Evolutionary conservation across 371 early-diverging fungal genomes (phyloP), one percentile per base, ranked within the genome.

Genomic region (Saksenaea oblongispora): DNA sequence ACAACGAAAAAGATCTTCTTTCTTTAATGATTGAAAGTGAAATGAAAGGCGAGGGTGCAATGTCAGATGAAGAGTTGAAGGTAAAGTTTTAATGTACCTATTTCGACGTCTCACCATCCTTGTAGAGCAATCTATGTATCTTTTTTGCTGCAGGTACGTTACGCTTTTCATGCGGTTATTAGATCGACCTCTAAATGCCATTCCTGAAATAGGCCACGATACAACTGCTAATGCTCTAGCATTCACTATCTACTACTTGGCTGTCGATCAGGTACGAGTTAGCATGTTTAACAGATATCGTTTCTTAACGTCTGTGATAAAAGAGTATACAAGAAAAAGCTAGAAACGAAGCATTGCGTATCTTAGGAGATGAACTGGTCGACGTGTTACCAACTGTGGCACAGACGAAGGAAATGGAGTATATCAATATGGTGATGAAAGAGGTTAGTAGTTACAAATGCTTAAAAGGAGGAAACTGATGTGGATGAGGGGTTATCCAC

Each of bases 21-120:
- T 77, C 86, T 0, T 65, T 87, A 67, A 82, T 87, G 85, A 73
- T 86, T 41, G 80, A 83, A 63, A 67, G 74, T 44, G 79, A 76
- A 57, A 60, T 69, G 34, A 47, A 66, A 26, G 74, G 72, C 11
- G 74, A 69, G 36, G 77, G 67, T 4, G 64, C 59, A 5, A 28
- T 79, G 34, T 44, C 81, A 5, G 69, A 77, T 55, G 80, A 80
- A 47, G 83, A 84, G 36, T 34, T 74, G 58, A 64, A 22, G 55
- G 66, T 65, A 61, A 26, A 58, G 26, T 14, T 26, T 10, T 1
- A 13, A 15, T 13, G 22, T 51, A 24, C 24, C 14, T 1, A 37
- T 28, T 51, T 18, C 39, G n/a, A 10, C 14, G 3, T 22, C 35
- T 42, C 1, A 17, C 34, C 18, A 18, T 34, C 8, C 34, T 18